A percentile compares a stretch with the other conserved stretches of the same genome.
These are phyloP conservation scores for Microsporum audouinii DNA, from an alignment of 2,329 filamentous ascomycete genomes.

Conservation along the genomic window DNA sequence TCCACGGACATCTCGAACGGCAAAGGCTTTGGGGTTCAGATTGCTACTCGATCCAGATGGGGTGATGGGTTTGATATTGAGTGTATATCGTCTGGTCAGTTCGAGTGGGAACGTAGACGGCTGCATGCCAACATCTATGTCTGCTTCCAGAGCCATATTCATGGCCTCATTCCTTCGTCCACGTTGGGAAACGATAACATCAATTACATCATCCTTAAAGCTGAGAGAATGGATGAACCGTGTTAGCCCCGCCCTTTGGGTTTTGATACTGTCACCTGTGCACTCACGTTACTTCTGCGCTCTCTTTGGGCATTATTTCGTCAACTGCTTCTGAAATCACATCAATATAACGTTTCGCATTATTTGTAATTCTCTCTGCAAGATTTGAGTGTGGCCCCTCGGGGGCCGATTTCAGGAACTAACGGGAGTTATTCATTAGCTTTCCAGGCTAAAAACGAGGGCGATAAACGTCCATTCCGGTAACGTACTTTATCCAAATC, in stretches of 20 bases:
- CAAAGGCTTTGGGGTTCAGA: slow-evolving; percentile 52
- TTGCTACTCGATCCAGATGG: slow-evolving; percentile 55
- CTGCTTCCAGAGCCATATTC: slow-evolving; percentile 52
- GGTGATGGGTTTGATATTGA: slow-evolving; percentile 91
- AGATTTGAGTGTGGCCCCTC: slow-evolving; percentile 55
- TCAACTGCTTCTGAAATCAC: slow-evolving; percentile 81
- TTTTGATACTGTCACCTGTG: neutral
- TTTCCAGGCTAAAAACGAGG: neutral
- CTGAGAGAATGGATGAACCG: slow-evolving; percentile 33
- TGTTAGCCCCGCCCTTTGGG: neutral
- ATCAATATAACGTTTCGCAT: slow-evolving; percentile 92
- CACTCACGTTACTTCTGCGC: slow-evolving; percentile 60
- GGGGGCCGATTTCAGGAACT: slow-evolving; percentile 66
- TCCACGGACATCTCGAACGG: slow-evolving; percentile 86
- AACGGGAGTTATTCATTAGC: slow-evolving; percentile 2
- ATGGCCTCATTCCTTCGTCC: slow-evolving; percentile 74
- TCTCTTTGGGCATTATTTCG: slow-evolving; percentile 68
- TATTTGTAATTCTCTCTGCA: slow-evolving; percentile 73
- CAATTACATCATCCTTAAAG: slow-evolving; percentile 95
- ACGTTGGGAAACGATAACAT: slow-evolving; percentile 90
- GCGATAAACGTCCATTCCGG: neutral
- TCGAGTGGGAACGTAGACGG: slow-evolving; percentile 81
- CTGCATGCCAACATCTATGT: slow-evolving; percentile 51
- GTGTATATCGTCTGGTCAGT: slow-evolving; percentile 82
- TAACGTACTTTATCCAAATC: slow-evolving; percentile 61